Conservation (phyloP, 2,329 filamentous ascomycete genomes). For the Alternaria postmessia region DNA sequence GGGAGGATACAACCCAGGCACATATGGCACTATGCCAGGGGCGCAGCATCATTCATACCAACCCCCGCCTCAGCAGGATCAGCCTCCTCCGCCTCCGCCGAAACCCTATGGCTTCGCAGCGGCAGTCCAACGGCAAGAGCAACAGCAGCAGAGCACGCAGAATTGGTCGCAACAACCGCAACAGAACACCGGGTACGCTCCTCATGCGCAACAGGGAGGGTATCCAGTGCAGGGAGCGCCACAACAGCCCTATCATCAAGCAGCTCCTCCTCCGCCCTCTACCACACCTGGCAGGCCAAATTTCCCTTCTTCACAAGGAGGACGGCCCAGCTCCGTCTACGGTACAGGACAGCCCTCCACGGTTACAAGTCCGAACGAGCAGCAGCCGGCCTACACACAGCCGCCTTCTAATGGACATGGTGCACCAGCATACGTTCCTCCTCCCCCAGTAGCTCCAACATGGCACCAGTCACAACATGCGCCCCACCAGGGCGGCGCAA, state of each 20-base stretch:
- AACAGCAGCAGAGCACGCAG: constrained; percentile 22
- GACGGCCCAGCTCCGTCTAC: constrained; percentile 41
- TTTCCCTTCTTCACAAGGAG: constrained; percentile 38
- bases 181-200: constrained; percentile 27
- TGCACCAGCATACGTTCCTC: constrained; percentile 40
- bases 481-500: constrained; percentile 39
- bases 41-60: constrained; percentile 31
- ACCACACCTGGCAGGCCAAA: constrained; percentile 43
- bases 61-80: constrained; percentile 36
- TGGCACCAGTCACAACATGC: constrained; percentile 50
- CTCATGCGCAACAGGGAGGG: constrained; percentile 38
- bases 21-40: constrained; percentile 46
- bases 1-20: constrained; percentile 42
- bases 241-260: constrained; percentile 40
- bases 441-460: constrained; percentile 47
- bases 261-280: constrained; percentile 41
- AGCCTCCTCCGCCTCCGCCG: constrained; percentile 48
- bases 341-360: constrained; percentile 36
- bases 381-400: constrained; percentile 45
- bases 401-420: constrained; percentile 25
- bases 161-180: constrained; percentile 32
- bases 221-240: constrained; percentile 28
- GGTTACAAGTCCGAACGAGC: constrained; percentile 43
- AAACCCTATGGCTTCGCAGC: constrained; percentile 46
- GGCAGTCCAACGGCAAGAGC: constrained; percentile 32